Conservation (phyloP, 1,284 basidiomycete genomes). For the Austroboletus niveus region DNA sequence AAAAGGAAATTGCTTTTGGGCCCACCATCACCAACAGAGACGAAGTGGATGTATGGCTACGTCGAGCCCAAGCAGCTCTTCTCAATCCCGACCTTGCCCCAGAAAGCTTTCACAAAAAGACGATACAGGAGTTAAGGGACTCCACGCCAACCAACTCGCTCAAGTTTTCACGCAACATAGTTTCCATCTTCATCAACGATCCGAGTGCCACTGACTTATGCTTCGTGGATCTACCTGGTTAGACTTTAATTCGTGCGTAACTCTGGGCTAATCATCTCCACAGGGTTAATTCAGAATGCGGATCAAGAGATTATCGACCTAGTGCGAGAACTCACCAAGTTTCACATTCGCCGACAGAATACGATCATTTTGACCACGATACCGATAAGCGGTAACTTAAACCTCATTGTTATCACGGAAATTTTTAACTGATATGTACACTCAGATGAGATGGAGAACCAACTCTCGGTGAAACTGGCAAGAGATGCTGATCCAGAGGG, state of each 20-base stretch:
- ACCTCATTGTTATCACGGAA: neutral
- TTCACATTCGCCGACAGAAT: constrained; percentile 44
- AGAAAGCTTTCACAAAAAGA: constrained; percentile 37
- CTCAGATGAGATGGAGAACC: constrained; percentile 66
- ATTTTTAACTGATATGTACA: neutral
- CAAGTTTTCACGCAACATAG: constrained; percentile 38
- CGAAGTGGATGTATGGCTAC: constrained; percentile 51
- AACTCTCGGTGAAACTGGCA: constrained; percentile 54
- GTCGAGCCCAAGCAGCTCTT: constrained; percentile 59
- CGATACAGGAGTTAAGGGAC: constrained; percentile 30
- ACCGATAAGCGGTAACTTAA: constrained; percentile 54
- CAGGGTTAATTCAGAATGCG: constrained; percentile 59
- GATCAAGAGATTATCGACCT: constrained; percentile 41
- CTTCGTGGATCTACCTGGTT: constrained; percentile 52
- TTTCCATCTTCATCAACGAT: constrained; percentile 51
- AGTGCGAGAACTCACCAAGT: constrained; percentile 45
- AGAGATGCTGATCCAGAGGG: constrained; percentile 50
- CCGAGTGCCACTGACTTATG: constrained; percentile 43
- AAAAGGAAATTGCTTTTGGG: constrained; percentile 36
- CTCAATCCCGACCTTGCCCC: constrained; percentile 41
- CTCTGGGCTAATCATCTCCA: constrained; percentile 1
- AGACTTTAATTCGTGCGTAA: neutral
- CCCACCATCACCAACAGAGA: constrained; percentile 36
- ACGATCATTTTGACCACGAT: constrained; percentile 60
- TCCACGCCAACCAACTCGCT: constrained; percentile 16